Evolutionary conservation across 2,329 filamentous ascomycete genomes (phyloP), one percentile per base, ranked within the genome.

Genomic region (Lecanoromycetidae sp.): DNA sequence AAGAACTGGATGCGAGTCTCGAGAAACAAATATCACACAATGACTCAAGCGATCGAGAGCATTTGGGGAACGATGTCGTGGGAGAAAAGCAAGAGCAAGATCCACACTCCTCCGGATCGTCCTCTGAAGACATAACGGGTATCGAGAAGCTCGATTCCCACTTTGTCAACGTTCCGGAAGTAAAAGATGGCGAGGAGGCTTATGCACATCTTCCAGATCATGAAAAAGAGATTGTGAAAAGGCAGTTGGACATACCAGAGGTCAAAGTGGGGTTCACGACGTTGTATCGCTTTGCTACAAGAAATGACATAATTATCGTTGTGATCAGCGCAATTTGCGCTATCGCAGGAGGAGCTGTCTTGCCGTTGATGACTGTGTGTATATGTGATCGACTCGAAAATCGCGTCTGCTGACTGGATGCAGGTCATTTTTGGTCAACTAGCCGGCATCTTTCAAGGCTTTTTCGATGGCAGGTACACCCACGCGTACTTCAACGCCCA

Each of bases 361-460:
- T 90, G 51, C 86, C 86, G 5, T 67, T 87, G 20, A 90, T 91
- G 78, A 90, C 85, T 0, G 74, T 57, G 12, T 42, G 44, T 41
- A 20, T 13, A 20, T 10, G 30, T 34, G n/a, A 23, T 19, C 12
- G 29, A 7, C 39, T 27, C 15, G 36, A 2, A 30, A 10, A 25
- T 12, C 6, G 13, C 15, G 5, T 17, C 6, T 32, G 12, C 36
- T 47, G 26, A 41, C 22, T 9, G 5, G 7, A 12, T 15, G 23
- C 56, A 66, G 65, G 68, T 76, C 48, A 61, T 94, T 27, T 93
- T 93, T 57, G 86, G 87, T 52, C 77, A 79, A 43, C 71, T 94
- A 32, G 78, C 87, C 49, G 77, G 77, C 3, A 75, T 74, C 1
- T 93, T 94, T 60, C 76, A 83, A 57, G 60, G 69, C 19, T 85